Evolutionary conservation across 192 early-diverging fungal species (phyloP).

Genomic region (Coemansia interrupta): DNA sequence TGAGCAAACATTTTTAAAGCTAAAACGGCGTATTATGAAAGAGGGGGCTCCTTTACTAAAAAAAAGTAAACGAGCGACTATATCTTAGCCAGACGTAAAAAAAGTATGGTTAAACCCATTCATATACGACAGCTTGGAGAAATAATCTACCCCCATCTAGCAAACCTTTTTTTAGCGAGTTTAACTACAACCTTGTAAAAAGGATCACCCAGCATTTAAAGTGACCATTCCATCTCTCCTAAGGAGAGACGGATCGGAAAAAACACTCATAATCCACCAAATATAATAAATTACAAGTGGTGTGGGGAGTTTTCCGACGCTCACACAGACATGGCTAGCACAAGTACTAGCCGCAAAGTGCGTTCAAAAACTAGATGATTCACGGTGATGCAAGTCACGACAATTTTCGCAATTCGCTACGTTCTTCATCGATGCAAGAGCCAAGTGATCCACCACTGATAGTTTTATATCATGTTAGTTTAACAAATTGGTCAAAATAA

Average conservation of each 20-base stretch:
- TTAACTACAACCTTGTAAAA: too few relatives aligned
- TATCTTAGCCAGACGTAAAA: too few relatives aligned
- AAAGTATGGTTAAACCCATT: too few relatives aligned
- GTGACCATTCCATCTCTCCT: too few relatives aligned
- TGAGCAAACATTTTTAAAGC: slow-evolving; percentile 15
- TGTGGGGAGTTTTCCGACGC: slow-evolving; percentile 50
- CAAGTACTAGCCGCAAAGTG: slow-evolving; percentile 56
- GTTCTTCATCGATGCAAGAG: slow-evolving; percentile 73
- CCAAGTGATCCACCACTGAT: slow-evolving; percentile 67
- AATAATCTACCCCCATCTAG: too few relatives aligned
- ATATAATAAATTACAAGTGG: too few relatives aligned
- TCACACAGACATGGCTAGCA: slow-evolving; percentile 59
- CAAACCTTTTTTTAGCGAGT: too few relatives aligned
- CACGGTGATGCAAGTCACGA: slow-evolving; percentile 66
- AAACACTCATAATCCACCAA: not conserved
- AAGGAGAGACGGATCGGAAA: not conserved
- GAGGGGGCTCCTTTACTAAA: too few relatives aligned
- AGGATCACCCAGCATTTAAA: too few relatives aligned
- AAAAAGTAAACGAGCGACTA: too few relatives aligned
- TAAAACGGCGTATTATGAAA: too few relatives aligned
- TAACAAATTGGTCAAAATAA: slow-evolving; percentile 6
- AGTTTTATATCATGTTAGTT: slow-evolving; percentile 50
- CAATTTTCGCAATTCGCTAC: slow-evolving; percentile 73
- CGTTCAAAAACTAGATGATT: slow-evolving; percentile 72
- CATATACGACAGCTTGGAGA: too few relatives aligned